Conservation (phyloP, 176 grass and related monocot species). For the Carex myosuroides region DNA sequence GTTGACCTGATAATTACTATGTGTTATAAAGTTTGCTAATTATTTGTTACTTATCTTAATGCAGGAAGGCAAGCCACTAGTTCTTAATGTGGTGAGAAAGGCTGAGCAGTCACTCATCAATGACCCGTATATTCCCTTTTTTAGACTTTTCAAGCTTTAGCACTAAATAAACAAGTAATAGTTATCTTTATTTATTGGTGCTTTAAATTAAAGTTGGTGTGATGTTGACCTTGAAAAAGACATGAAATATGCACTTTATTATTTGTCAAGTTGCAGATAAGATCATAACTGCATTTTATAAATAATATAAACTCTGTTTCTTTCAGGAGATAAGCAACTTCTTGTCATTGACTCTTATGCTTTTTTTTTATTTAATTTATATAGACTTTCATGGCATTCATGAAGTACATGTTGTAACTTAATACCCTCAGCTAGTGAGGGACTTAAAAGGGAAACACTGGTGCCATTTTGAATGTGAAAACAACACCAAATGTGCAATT, state of each 20-base stretch:
- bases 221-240: not conserved
- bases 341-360: not conserved
- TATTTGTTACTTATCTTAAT: conserved; percentile 11
- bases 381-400: too few species aligned
- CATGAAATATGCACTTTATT: not conserved
- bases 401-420: not conserved
- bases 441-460: not conserved
- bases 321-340: not conserved
- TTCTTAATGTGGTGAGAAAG: conserved; percentile 79
- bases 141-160: not conserved
- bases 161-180: not conserved
- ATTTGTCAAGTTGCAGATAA: not conserved
- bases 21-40: not conserved
- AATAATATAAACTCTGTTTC: not conserved
- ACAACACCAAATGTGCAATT: not conserved
- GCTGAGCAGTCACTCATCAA: conserved; percentile 68
- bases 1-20: not conserved
- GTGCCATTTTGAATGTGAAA: not conserved
- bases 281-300: not conserved
- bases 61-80: conserved; percentile 97
- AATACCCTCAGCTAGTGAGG: not conserved
- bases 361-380: not conserved
- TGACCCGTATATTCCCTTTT: conserved; percentile 48
- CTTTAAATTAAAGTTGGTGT: not conserved
- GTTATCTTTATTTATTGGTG: not conserved